Evolutionary conservation across 495 filamentous ascomycete species (phyloP).

Genomic region (Penicillium bovifimosum): DNA sequence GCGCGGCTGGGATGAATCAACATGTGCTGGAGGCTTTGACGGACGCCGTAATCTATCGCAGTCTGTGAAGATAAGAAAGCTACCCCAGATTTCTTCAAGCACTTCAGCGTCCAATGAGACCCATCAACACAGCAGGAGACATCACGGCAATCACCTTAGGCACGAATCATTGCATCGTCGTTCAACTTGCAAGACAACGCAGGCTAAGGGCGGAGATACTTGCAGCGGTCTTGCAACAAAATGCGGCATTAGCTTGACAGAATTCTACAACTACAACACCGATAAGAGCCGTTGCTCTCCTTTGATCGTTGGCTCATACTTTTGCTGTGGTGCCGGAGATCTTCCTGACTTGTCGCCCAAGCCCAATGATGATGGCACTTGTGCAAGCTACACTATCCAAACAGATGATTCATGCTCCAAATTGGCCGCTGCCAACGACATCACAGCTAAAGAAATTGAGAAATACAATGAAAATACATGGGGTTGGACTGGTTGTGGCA

Average conservation of each 20-base stretch:
- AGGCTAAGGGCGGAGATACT: neutral
- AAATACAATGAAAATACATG: slow-evolving; percentile 2
- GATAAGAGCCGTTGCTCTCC: neutral
- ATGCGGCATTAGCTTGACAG: neutral
- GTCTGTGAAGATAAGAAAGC: too few species aligned
- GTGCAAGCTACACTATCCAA: neutral
- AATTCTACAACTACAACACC: neutral
- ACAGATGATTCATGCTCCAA: neutral
- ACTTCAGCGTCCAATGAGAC: neutral
- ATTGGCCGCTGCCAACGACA: neutral
- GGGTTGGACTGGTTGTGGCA: slow-evolving; percentile 41
- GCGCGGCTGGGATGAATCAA: neutral
- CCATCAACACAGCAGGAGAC: neutral
- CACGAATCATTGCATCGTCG: neutral
- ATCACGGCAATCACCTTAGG: too few species aligned
- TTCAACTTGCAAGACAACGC: neutral
- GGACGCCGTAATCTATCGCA: too few species aligned
- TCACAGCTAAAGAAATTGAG: neutral
- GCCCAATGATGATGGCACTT: neutral
- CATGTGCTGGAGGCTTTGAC: neutral
- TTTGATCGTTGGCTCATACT: neutral
- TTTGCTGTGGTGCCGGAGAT: neutral
- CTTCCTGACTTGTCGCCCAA: neutral
- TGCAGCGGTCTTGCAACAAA: neutral
- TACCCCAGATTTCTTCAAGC: too few species aligned